Evolutionary conservation across 495 filamentous ascomycete species (phyloP).

Genomic region (Cetradonia linearis): DNA sequence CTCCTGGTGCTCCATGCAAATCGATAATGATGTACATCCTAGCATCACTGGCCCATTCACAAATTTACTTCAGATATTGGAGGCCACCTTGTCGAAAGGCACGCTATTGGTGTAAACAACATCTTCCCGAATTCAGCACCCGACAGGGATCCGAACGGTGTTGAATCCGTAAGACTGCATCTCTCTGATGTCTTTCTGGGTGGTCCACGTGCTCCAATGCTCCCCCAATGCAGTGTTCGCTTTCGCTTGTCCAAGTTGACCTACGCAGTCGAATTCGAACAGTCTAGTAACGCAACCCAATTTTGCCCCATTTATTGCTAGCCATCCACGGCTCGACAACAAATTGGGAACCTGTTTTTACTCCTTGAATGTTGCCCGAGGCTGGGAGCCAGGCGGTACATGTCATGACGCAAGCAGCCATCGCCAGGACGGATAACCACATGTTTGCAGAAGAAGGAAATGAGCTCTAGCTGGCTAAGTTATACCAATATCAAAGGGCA

Average conservation of each 20-base stretch:
- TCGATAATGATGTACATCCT: slow-evolving; percentile 56
- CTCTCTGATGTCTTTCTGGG: slow-evolving; percentile 42
- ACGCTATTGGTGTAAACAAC: slow-evolving; percentile 44
- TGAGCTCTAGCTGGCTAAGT: neutral
- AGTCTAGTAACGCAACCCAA: slow-evolving; percentile 44
- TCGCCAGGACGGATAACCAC: neutral
- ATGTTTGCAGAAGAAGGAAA: neutral
- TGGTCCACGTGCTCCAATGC: slow-evolving; percentile 53
- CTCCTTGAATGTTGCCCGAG: slow-evolving; percentile 45
- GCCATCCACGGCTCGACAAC: slow-evolving; percentile 53
- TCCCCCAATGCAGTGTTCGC: slow-evolving; percentile 45
- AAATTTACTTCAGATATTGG: slow-evolving; percentile 43
- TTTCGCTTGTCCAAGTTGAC: slow-evolving; percentile 40
- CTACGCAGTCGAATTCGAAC: slow-evolving; percentile 51
- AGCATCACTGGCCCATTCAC: slow-evolving; percentile 44
- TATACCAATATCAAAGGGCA: neutral
- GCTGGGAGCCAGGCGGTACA: slow-evolving; percentile 3
- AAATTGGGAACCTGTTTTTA: slow-evolving; percentile 52
- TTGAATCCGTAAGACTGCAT: slow-evolving; percentile 49
- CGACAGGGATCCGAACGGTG: slow-evolving; percentile 52
- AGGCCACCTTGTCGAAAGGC: slow-evolving; percentile 48
- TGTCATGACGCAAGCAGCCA: neutral
- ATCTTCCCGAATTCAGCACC: slow-evolving; percentile 53
- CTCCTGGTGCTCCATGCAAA: slow-evolving; percentile 52
- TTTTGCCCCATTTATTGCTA: slow-evolving; percentile 36